These are phyloP conservation scores for Salix arbutifolia DNA, from an alignment of 345 rosid genomes.

Conservation along the genomic window DNA sequence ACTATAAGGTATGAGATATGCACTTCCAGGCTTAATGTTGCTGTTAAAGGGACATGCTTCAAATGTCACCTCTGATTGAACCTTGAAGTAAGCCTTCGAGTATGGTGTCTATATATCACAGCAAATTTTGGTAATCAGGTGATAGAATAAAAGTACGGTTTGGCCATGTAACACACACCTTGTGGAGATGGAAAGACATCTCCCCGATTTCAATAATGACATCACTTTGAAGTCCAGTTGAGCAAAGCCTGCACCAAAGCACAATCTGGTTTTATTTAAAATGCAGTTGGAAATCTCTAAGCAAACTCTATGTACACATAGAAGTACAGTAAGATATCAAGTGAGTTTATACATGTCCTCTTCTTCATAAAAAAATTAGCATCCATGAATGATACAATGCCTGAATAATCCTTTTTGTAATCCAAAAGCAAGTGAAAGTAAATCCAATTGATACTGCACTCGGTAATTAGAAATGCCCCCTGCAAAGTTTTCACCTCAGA, in stretches of 20 bases:
- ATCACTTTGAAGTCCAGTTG: conserved; percentile 79
- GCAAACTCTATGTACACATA: neutral
- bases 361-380: neutral
- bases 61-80: neutral
- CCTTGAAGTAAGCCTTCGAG: neutral
- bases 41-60: neutral
- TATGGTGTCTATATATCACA: neutral
- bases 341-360: neutral
- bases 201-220: conserved; percentile 65
- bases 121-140: neutral
- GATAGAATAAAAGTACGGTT: neutral
- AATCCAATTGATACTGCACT: neutral
- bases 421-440: neutral
- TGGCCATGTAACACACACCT: conserved; percentile 36
- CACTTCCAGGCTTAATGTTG: neutral
- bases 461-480: neutral
- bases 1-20: neutral
- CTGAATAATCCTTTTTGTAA: neutral
- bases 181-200: conserved; percentile 74
- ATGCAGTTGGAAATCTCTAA: neutral
- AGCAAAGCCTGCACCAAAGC: conserved; percentile 49
- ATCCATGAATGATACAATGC: neutral
- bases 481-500: neutral
- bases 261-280: conserved; percentile 1
- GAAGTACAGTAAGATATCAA: neutral